A percentile compares a stretch with the other conserved stretches of the same genome.
These are phyloP conservation scores for Alnus rubra DNA, from an alignment of 306 rosid species.

Conservation along the genomic window DNA sequence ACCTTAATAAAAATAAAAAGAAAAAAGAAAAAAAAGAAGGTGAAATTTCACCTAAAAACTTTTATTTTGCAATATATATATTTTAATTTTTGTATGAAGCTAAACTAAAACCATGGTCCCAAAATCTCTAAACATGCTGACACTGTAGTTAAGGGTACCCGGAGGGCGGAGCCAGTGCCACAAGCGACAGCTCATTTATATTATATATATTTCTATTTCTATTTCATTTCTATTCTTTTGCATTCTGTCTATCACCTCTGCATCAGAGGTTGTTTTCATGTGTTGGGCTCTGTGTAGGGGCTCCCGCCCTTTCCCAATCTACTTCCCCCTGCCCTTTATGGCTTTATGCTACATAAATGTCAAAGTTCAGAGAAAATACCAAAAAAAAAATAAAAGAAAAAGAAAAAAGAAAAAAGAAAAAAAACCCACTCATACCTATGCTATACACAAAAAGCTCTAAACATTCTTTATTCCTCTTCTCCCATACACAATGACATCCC, in stretches of 20 bases:
- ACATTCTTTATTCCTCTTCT: not conserved
- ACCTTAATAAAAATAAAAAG: no score
- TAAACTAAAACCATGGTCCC: no score
- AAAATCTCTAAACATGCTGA: not conserved
- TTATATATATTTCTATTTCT: not conserved
- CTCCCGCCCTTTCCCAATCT: conserved; percentile 16
- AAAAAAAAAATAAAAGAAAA: not conserved
- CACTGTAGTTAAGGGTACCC: not conserved
- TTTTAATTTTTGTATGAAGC: no score
- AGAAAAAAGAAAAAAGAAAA: no score
- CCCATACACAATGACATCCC: no score
- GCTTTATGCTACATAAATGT: not conserved
- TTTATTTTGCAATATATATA: no score
- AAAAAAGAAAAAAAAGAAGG: no score
- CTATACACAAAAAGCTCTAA: not conserved
- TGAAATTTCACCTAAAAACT: no score
- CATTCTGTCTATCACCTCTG: conserved; percentile 25
- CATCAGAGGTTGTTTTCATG: conserved; percentile 29
- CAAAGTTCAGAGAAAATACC: not conserved
- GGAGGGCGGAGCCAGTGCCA: not conserved
- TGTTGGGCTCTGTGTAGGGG: conserved; percentile 12
- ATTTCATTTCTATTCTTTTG: not conserved
- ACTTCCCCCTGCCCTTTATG: not conserved
- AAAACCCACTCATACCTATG: not conserved
- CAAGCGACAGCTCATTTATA: not conserved